These are phyloP conservation scores for Acrasis kona DNA, from an alignment of 78 protist genomes.

Conservation along the genomic window DNA sequence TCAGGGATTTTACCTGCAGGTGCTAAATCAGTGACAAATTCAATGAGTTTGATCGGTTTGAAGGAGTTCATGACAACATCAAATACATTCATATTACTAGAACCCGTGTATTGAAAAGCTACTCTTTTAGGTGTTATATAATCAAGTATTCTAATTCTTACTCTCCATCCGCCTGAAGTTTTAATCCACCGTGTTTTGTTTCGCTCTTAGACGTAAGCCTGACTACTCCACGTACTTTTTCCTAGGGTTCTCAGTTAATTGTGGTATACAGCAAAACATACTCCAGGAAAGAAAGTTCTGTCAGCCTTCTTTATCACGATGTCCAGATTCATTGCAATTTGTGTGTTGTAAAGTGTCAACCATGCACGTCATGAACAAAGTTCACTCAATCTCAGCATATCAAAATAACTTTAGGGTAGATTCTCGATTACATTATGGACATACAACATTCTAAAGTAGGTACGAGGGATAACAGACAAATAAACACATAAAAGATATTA, in stretches of 20 bases:
- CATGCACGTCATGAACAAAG: background rate
- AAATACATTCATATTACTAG: conserved; percentile 22
- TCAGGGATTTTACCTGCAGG: conserved; percentile 42
- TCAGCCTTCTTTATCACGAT: background rate
- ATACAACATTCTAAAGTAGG: too few species aligned
- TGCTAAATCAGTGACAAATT: conserved; percentile 19
- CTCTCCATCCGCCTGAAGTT: background rate
- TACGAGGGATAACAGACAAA: too few species aligned
- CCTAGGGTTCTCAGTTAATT: background rate
- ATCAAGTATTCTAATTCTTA: background rate
- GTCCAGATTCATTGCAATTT: background rate
- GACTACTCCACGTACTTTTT: background rate
- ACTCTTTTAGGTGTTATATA: background rate
- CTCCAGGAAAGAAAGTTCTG: background rate
- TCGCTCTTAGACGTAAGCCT: background rate
- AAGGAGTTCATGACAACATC: conserved; percentile 68
- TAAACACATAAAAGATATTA: too few species aligned
- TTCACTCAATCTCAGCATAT: background rate
- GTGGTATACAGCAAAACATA: background rate
- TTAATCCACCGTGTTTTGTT: background rate
- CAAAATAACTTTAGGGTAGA: background rate
- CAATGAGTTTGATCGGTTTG: conserved; percentile 52
- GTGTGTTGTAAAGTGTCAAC: background rate
- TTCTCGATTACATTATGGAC: too few species aligned
- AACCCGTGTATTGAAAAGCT: background rate